A percentile compares a stretch with the other conserved stretches of the same genome.
Conservation (phyloP, 1,284 basidiomycete genomes). For the Cryptococcus sp. region DNA sequence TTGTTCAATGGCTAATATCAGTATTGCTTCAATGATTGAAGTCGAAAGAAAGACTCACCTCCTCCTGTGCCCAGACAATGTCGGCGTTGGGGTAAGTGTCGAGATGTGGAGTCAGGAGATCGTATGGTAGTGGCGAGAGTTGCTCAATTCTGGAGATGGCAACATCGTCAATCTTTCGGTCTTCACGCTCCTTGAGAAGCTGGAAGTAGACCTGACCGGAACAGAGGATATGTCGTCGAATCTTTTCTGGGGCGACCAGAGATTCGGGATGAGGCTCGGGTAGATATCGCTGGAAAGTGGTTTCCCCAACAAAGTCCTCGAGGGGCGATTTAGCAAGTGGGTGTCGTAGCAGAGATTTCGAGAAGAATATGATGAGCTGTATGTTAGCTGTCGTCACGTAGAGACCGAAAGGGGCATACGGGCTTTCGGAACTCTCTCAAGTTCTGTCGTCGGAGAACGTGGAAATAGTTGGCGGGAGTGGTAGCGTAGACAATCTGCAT, state of each 20-base stretch:
- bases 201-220: conserved; percentile 90
- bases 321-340: conserved; percentile 82
- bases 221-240: conserved; percentile 88
- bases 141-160: conserved; percentile 94
- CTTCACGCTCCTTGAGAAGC: conserved; percentile 82
- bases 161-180: conserved; percentile 82
- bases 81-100: conserved; percentile 96
- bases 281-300: conserved; percentile 87
- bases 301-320: conserved; percentile 82
- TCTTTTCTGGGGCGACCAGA: conserved; percentile 75
- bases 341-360: conserved; percentile 90
- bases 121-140: conserved; percentile 93
- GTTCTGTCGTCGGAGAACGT: conserved; percentile 89
- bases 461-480: conserved; percentile 92
- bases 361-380: conserved; percentile 89
- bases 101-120: conserved; percentile 79
- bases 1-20: conserved; percentile 75
- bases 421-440: conserved; percentile 96
- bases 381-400: not conserved
- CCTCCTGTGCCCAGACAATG: conserved; percentile 82
- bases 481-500: conserved; percentile 98
- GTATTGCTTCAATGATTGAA: not conserved
- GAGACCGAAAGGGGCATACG: conserved; percentile 47
- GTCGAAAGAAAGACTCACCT: conserved; percentile 23
- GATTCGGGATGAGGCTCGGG: conserved; percentile 72